Conservation (phyloP, 352 stramenopile genomes). For the Globisporangium uncinulatum region DNA sequence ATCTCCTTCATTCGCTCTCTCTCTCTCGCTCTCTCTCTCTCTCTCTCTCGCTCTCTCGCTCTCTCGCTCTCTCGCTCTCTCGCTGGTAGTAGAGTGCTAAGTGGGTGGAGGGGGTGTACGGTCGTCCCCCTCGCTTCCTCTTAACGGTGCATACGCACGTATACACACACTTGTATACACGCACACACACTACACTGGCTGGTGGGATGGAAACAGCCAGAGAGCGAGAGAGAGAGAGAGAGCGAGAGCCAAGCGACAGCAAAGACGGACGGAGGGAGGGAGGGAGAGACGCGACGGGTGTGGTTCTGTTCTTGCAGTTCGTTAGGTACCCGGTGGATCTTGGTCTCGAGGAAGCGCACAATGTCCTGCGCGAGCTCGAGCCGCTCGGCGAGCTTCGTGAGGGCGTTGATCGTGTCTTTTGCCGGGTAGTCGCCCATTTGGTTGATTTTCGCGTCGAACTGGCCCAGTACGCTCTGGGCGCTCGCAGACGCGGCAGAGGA, state of each 20-base stretch:
- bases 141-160: background rate
- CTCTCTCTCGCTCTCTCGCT: background rate
- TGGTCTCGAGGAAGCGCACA: constrained; percentile 86
- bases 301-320: too few species aligned
- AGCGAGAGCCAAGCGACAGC: background rate
- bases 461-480: constrained; percentile 51
- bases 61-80: constrained; percentile 5
- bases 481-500: constrained; percentile 12
- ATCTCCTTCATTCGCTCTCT: background rate
- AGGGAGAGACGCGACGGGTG: background rate
- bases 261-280: constrained; percentile 5
- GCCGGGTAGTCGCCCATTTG: constrained; percentile 82
- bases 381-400: constrained; percentile 83
- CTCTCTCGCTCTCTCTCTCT: background rate
- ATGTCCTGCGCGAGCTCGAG: constrained; percentile 72
- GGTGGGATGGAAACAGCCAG: background rate
- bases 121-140: too few species aligned
- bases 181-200: background rate
- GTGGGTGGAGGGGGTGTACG: too few species aligned
- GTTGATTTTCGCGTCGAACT: constrained; percentile 86
- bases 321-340: constrained; percentile 63
- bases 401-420: constrained; percentile 86
- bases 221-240: constrained; percentile 5
- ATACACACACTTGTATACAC: background rate
- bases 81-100: background rate